Evolutionary conservation across 1,284 basidiomycete species (phyloP).

Genomic region (Pyrrhoderma noxium): DNA sequence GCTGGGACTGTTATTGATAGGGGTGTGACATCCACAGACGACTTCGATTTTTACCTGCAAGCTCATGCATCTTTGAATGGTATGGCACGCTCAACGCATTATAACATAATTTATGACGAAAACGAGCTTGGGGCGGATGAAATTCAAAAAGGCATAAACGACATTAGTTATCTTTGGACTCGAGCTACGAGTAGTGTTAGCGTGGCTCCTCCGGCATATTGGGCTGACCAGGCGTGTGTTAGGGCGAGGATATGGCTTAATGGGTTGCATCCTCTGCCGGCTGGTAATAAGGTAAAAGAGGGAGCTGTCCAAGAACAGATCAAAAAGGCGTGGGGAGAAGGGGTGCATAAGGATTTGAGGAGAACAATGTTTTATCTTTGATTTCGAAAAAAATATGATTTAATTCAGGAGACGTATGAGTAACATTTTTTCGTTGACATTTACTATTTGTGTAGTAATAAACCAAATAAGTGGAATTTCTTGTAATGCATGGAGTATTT

Average conservation of each 20-base stretch:
- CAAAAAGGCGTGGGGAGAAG: background rate
- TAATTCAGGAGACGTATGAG: too few relatives aligned
- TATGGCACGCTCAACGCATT: conserved; percentile 59
- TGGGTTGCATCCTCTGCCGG: background rate
- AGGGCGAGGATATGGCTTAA: background rate
- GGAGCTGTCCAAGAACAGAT: background rate
- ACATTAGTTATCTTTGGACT: background rate
- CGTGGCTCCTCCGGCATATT: background rate
- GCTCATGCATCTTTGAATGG: conserved; percentile 65
- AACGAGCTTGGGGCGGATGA: conserved; percentile 54
- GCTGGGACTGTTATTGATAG: conserved; percentile 76
- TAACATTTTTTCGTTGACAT: too few relatives aligned
- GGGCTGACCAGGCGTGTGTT: background rate
- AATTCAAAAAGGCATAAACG: background rate
- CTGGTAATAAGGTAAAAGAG: too few relatives aligned
- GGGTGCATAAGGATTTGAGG: background rate
- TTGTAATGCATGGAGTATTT: too few relatives aligned
- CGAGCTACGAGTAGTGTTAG: background rate
- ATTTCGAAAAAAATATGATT: too few relatives aligned
- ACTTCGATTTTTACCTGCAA: conserved; percentile 74
- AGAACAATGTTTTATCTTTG: background rate
- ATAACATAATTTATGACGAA: conserved; percentile 68
- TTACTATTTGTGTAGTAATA: too few relatives aligned
- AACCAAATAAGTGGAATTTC: too few relatives aligned
- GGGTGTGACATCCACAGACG: conserved; percentile 61